Evolutionary conservation across 1,284 basidiomycete genomes (phyloP).

Genomic region (Lignosus rhinocerotis): DNA sequence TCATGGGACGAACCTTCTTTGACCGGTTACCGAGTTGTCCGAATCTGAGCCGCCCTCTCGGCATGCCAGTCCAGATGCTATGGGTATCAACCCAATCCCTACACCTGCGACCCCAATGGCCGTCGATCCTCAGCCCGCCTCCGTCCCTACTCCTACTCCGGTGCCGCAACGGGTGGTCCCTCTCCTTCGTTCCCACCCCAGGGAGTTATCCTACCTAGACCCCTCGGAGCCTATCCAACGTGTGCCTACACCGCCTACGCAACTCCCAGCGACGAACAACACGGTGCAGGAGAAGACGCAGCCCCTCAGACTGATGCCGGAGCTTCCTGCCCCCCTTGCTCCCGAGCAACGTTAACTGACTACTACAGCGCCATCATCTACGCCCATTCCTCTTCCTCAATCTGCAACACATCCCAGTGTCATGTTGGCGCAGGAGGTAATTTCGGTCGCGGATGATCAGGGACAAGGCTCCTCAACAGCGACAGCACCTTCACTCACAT

Average conservation of each 20-base stretch:
- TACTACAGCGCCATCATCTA: background rate
- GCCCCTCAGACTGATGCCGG: background rate
- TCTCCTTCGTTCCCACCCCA: background rate
- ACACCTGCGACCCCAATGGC: background rate
- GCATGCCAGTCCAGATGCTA: background rate
- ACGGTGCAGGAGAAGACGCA: background rate
- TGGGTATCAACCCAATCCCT: background rate
- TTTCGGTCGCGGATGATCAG: background rate
- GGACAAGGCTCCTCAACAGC: background rate
- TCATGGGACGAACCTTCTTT: background rate
- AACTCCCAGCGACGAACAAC: background rate
- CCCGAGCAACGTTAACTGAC: background rate
- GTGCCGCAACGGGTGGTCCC: background rate
- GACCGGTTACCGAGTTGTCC: background rate
- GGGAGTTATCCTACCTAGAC: slow-evolving; percentile 4
- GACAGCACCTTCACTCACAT: background rate
- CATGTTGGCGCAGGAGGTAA: background rate
- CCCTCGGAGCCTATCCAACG: background rate
- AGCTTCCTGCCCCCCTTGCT: too few relatives aligned
- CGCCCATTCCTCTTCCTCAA: too few relatives aligned
- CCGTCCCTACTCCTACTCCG: background rate
- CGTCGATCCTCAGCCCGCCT: background rate
- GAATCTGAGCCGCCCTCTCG: background rate
- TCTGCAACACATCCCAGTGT: too few relatives aligned
- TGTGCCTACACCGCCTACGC: background rate